Conservation (phyloP, 2,329 filamentous ascomycete genomes). For the Neonectria magnoliae region DNA sequence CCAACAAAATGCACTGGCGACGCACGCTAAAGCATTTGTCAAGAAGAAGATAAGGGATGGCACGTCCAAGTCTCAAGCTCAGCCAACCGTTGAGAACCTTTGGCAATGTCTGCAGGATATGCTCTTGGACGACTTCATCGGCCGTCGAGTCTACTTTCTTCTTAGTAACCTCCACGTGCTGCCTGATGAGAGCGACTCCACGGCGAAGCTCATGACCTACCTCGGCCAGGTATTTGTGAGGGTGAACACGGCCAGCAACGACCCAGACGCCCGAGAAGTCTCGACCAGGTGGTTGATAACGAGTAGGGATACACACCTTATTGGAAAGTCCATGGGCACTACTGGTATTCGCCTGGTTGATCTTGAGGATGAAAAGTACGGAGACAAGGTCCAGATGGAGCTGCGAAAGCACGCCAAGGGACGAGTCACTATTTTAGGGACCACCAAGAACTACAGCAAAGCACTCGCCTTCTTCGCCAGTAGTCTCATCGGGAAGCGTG, state of each 20-base stretch:
- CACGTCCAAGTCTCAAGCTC: constrained; percentile 10
- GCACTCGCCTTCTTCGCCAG: constrained; percentile 54
- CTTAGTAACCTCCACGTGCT: constrained; percentile 54
- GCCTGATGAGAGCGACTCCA: constrained; percentile 43
- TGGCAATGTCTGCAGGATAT: constrained; percentile 57
- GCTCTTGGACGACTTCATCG: constrained; percentile 44
- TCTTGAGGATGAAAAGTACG: constrained; percentile 33
- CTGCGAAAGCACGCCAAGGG: constrained; percentile 45
- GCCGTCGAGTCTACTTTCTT: constrained; percentile 49
- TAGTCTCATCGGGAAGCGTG: constrained; percentile 53
- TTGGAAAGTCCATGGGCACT: constrained; percentile 16
- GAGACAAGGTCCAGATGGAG: constrained; percentile 31
- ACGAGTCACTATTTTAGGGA: constrained; percentile 47
- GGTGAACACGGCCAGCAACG: not conserved
- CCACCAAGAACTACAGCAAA: constrained; percentile 52
- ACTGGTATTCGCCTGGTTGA: constrained; percentile 27
- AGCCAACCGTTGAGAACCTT: constrained; percentile 35
- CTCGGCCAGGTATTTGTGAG: constrained; percentile 18
- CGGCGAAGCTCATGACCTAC: constrained; percentile 13
- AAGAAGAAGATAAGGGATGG: constrained; percentile 35
- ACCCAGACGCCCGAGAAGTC: not conserved
- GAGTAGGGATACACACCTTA: constrained; percentile 41
- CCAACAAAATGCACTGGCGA: constrained; percentile 46
- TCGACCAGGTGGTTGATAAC: constrained; percentile 53
- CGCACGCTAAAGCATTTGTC: constrained; percentile 48